These are phyloP conservation scores for Testicularia cyperi DNA, from an alignment of 1,284 basidiomycete genomes.

Conservation along the genomic window DNA sequence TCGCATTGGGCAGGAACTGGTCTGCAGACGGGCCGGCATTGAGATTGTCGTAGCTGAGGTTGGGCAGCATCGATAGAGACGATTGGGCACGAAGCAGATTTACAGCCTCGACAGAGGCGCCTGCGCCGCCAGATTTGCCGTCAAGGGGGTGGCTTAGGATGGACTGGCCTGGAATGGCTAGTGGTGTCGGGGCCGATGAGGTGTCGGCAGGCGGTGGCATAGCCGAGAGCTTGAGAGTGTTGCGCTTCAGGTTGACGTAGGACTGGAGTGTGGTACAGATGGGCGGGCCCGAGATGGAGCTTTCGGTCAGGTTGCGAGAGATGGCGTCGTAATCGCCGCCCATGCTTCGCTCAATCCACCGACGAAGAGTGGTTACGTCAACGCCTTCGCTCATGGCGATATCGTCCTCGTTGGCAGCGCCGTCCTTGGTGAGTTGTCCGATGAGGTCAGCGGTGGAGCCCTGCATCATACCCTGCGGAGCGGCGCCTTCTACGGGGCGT, in stretches of 20 bases:
- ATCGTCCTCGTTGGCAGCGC: slow-evolving; percentile 1
- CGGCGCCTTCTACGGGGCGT: slow-evolving; percentile 5
- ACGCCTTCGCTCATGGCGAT: slow-evolving; percentile 52
- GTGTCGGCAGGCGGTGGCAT: not conserved
- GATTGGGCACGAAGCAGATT: slow-evolving; percentile 20
- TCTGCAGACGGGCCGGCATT: slow-evolving; percentile 1
- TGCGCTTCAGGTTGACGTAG: slow-evolving; percentile 55
- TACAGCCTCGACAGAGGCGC: slow-evolving; percentile 4
- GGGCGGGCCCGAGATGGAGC: slow-evolving; percentile 17
- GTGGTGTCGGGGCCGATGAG: not conserved
- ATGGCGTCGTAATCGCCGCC: slow-evolving; percentile 1
- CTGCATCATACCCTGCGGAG: slow-evolving; percentile 29
- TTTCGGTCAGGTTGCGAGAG: not conserved
- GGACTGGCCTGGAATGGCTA: not conserved
- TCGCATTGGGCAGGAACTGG: slow-evolving; percentile 21
- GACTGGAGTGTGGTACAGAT: slow-evolving; percentile 53
- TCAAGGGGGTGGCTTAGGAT: not conserved
- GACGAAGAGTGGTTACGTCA: slow-evolving; percentile 38
- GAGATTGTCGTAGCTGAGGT: slow-evolving; percentile 9
- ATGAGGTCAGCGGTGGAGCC: slow-evolving; percentile 38
- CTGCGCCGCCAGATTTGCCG: not conserved
- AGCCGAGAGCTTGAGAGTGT: slow-evolving; percentile 43
- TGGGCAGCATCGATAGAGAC: slow-evolving; percentile 27
- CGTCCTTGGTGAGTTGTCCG: slow-evolving; percentile 21
- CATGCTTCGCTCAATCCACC: slow-evolving; percentile 46